Evolutionary conservation across 768 basidiomycete species (phyloP), one percentile per base, ranked within the genome.

Genomic region (Boletus rex-veris): DNA sequence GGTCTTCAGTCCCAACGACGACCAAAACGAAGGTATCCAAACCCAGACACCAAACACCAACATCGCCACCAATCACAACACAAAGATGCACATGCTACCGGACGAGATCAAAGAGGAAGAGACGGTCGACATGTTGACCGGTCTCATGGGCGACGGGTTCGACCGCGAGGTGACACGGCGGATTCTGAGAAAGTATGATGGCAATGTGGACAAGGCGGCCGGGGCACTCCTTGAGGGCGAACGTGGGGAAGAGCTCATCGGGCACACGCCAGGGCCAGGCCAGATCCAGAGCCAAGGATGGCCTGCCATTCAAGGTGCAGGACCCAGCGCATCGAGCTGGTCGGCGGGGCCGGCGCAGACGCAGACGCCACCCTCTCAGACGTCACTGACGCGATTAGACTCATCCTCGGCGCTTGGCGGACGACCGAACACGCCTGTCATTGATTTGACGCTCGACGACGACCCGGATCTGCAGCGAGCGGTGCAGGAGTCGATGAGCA

Each of bases 361-460:
- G 24, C 42, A 44, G 28, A 21, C 38, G 12, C 26, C 39, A 12
- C 45, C 59, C 28, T 55, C 61, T 36, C 54, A 44, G 26, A 51
- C 59, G 14, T 40, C 37, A n/a, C 37, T 18, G 37, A 38, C 37
- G 8, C 65, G 61, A 31, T 26, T 55, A 44, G 59, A 62, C 37
- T 38, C 31, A 10, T 10, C 48, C 31, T 24, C 54, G 16, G 36
- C 54, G 51, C 52, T 63, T 5, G 24, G 44, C 28, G 61, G 54
- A 26, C 58, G 71, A 6, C 62, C 66, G 2, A 69, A 62, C 31
- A 65, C 69, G 24, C 69, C 69, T 4, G 59, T 75, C 7, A 84
- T 88, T 42, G 85, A 88, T 68, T 74, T 88, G 41, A 88, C 85
- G 5, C 71, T 59, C 7, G 85, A 85, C 24, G 80, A 81, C n/a